Base-by-base conservation (phyloP, 352 stramenopile species). In the Phytopythium litorale region DNA sequence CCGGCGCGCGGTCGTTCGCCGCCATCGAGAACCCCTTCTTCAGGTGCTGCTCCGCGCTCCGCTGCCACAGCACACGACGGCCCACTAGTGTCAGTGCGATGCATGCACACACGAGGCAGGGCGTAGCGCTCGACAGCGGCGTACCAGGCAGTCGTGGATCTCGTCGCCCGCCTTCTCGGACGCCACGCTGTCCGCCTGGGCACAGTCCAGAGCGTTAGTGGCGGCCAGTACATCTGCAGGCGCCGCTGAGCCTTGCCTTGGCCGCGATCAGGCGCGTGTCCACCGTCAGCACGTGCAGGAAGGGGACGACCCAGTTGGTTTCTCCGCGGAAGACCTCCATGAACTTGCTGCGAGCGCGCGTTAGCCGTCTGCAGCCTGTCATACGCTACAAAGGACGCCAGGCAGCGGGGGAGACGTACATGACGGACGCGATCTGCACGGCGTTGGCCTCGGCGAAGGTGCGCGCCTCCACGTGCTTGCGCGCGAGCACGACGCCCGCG, bases 1-100 rank as follows among this genome's bases (percentile, higher is more conserved):
- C 58, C 16, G 83, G 73, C 42, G 82, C 87, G 67, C 87, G 84
- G 61, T 94, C 87, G 66, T 95, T 95, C 32, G 81, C 81, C 7
- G 84, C 75, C 86, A 92, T 93, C 37, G 86, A 84, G 40, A 95
- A 95, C 1, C 82, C 84, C 56, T 92, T 92, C 58, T 95, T 95
- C 62, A 95, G 62, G 58, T 95, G 84, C 66, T 95, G 86, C 62
- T 95, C 86, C 1, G 86, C 86, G 62, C 84, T 87, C 55, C 83
- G 78, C 71, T 78, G 16, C 21, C 9, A 58, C 7, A 3, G 5
- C 19, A 0, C 19, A 45, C 11, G 16, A 32, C n/a, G 32, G 12
- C 43, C 43, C 7, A 8, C 28, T 15, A 54, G 18, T 33, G 16
- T 25, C 2, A n/a, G 23, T 21, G 54, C 7, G 7, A 32, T 4